Evolutionary conservation across 345 rosid species (phyloP), one percentile per base, ranked within the genome.

Genomic region (Syzygium oleosum): DNA sequence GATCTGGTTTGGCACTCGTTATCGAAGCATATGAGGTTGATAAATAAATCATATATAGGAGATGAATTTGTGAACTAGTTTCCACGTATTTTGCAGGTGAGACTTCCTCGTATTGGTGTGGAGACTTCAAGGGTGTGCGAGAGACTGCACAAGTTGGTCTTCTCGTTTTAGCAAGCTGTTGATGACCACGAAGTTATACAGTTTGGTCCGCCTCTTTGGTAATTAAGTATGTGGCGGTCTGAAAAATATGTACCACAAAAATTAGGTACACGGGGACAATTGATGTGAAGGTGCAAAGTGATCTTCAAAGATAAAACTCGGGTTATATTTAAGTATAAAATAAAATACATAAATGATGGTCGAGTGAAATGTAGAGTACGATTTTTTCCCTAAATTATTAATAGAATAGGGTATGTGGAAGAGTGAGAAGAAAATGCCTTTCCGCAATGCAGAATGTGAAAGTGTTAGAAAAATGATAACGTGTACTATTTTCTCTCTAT

Each of bases 71-170:
- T 61, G 73, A 61, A 29, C 73, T 14, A 61, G 34, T n/a, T 61
- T 61, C 73, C 73, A 52, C n/a, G 19, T 78, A 52, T 14, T 13
- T 29, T 58, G 41, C 52, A 90, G 91, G 91, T 77, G 5, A 88
- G 29, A 56, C 79, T 85, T 78, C 51, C 85, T 8, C 85, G 87
- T 27, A 83, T 86, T 46, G 91, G 91, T 16, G 13, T 90, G 38
- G 90, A 90, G 41, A 88, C 86, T 51, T 31, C 91, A 29, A 86
- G 90, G 61, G 65, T 88, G 19, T 17, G 79, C 23, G 84, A 90
- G 73, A 84, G 90, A 79, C 78, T 90, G n/a, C 80, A 46, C 21
- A 87, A 90, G 53, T 21, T 90, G 84, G 19, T 88, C 38, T 86
- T 17, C 84, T 80, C 52, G 54, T 17, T n/a, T 46, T 73, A 87